Base-by-base conservation (phyloP, 208 protist species). In the Trypanosoma avium region DNA sequence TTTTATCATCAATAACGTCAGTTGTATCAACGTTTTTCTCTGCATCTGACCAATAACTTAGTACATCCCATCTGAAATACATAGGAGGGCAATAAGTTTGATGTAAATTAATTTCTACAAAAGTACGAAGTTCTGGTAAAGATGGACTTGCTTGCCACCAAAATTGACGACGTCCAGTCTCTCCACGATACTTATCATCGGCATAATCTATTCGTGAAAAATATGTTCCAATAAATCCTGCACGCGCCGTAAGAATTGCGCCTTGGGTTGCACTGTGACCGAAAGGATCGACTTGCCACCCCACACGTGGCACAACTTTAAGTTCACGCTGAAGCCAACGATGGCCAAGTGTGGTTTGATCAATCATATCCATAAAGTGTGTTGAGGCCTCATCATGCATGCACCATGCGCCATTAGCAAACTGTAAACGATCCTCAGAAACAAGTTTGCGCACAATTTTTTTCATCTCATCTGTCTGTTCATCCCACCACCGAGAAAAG, bases 321-420 rank as follows among this genome's bases (percentile, higher is more conserved):
- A 86, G 78, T 32, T 78, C 45, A 13, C 67, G 43, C 50, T 47
- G 36, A 17, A 90, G 32, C 55, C 82, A 90, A 13, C 61, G 59
- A 42, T 80, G 71, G 29, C 83, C 83, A 17, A 59, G n/a, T 12
- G 76, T 80, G 63, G 79, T 86, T 35, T 86, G 61, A 58, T 84
- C 69, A 36, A 86, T 70, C 47, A 65, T 76, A 27, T 52, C 46
- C 8, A 32, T 24, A 35, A 73, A 79, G 58, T 73, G 33, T 3
- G 73, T 46, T 9, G n/a, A 42, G 21, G 79, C 83, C 48, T 90
- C 80, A 64, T 86, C 83, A 59, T 82, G 77, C 83, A 86, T 86
- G 43, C 32, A 56, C 70, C 74, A 81, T n/a, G 75, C 78, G 3
- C 74, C 78, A 42, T 62, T 58, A 1, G 61, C 52, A 21, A 85